Evolutionary conservation across 2,329 filamentous ascomycete genomes (phyloP).

Genomic region (Bretziella fagacearum): DNA sequence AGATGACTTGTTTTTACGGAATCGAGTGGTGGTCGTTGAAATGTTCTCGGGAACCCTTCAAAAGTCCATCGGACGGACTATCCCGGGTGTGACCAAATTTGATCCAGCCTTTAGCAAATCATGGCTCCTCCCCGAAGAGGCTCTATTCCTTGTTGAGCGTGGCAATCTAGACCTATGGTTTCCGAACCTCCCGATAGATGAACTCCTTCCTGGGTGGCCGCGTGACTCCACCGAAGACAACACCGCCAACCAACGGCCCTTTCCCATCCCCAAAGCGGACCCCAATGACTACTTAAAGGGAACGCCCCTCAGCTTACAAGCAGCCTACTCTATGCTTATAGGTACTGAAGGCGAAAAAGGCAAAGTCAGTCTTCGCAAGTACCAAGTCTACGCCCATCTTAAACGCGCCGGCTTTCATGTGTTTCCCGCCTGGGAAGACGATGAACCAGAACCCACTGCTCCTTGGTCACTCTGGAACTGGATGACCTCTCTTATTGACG

Average conservation of each 20-base stretch:
- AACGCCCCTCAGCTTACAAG: slow-evolving; percentile 78
- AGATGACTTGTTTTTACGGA: slow-evolving; percentile 21
- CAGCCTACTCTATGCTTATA: slow-evolving; percentile 71
- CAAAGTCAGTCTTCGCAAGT: slow-evolving; percentile 56
- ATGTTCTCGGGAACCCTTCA: slow-evolving; percentile 56
- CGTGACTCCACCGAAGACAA: slow-evolving; percentile 16
- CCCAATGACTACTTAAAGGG: slow-evolving; percentile 39
- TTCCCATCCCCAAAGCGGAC: slow-evolving; percentile 17
- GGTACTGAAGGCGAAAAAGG: slow-evolving; percentile 47
- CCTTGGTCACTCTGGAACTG: slow-evolving; percentile 31
- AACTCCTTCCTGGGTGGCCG: slow-evolving; percentile 25
- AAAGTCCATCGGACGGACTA: slow-evolving; percentile 55
- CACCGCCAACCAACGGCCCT: slow-evolving; percentile 17
- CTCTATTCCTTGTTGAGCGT: slow-evolving; percentile 73
- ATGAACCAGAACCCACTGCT: slow-evolving; percentile 15
- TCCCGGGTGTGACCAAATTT: slow-evolving; percentile 36
- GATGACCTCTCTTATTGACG: slow-evolving; percentile 32
- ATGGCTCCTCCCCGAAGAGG: slow-evolving; percentile 85
- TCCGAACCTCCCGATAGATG: slow-evolving; percentile 40
- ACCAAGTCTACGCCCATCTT: slow-evolving; percentile 72
- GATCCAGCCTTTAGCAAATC: slow-evolving; percentile 41
- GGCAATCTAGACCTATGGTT: slow-evolving; percentile 78
- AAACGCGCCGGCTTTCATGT: slow-evolving; percentile 72
- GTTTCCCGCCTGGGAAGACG: slow-evolving; percentile 40
- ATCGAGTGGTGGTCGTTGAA: slow-evolving; percentile 50